phyloP scores from a whole-genome alignment of 2,329 filamentous ascomycete genomes.

The Metarhizium sp. region DNA sequence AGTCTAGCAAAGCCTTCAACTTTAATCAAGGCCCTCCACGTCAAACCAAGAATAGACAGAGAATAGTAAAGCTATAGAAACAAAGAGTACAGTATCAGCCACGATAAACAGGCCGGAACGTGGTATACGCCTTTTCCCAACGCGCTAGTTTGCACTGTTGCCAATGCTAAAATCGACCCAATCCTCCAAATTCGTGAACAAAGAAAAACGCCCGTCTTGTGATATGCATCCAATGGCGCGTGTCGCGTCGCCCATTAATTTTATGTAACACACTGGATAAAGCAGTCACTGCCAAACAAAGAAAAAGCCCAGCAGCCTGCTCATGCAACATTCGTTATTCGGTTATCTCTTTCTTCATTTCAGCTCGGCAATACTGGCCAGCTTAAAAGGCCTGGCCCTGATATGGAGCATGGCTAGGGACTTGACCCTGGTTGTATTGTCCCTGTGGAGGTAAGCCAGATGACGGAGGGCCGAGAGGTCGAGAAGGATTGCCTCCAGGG shows the following conservation, averaged over 20 bases:
- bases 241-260: background rate
- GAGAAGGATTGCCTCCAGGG: slow-evolving; percentile 20
- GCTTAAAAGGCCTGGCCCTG: slow-evolving; percentile 28
- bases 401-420: slow-evolving; percentile 18
- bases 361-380: background rate
- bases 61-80: background rate
- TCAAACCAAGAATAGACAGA: background rate
- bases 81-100: background rate
- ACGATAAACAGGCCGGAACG: background rate
- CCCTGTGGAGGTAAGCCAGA: slow-evolving; percentile 20
- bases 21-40: background rate
- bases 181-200: background rate
- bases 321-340: background rate
- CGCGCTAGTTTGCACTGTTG: background rate
- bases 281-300: background rate
- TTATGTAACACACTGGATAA: background rate
- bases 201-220: slow-evolving; percentile 1
- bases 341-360: background rate
- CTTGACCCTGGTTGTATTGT: slow-evolving; percentile 17
- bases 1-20: background rate
- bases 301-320: background rate
- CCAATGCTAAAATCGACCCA: background rate
- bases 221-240: slow-evolving; percentile 5
- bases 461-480: slow-evolving; percentile 19
- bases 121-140: slow-evolving; percentile 1